phyloP scores from a whole-genome alignment of 805 yeast genomes.

The Candida tammaniensis region DNA sequence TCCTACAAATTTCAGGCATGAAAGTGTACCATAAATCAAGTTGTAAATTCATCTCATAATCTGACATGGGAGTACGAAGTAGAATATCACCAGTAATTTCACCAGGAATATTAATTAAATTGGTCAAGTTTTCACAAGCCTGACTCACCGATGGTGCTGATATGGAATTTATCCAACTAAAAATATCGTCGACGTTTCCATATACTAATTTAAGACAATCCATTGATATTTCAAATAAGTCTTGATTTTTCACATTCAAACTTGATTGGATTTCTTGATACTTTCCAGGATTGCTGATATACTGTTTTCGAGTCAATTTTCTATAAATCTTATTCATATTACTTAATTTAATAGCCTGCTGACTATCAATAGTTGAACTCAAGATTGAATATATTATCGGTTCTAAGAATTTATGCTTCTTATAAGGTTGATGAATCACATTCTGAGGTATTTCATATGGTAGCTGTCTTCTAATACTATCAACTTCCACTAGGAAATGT shows the following conservation, averaged over 20 bases:
- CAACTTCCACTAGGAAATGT: constrained; percentile 11
- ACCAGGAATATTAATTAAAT: constrained; percentile 31
- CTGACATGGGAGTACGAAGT: constrained; percentile 32
- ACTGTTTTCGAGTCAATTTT: background rate
- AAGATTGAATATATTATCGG: constrained; percentile 5
- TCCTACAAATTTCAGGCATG: constrained; percentile 19
- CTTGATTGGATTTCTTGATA: background rate
- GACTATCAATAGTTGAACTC: background rate
- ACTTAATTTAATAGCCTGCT: background rate
- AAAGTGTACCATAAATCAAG: constrained; percentile 34
- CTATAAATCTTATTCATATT: background rate
- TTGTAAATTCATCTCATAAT: constrained; percentile 31
- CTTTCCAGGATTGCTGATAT: background rate
- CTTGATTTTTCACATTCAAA: background rate
- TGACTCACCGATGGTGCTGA: constrained; percentile 25
- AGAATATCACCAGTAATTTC: constrained; percentile 38
- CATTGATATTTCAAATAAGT: constrained; percentile 3
- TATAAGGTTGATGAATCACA: no score
- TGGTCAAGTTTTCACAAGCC: constrained; percentile 31
- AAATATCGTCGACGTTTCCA: constrained; percentile 10
- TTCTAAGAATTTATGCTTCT: constrained; percentile 2
- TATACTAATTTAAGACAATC: background rate
- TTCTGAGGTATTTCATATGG: background rate
- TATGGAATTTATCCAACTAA: constrained; percentile 32
- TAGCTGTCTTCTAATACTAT: background rate